Evolutionary conservation across 441 rosid genomes (phyloP), one percentile per base, ranked within the genome.

Genomic region (Melastoma candidum): DNA sequence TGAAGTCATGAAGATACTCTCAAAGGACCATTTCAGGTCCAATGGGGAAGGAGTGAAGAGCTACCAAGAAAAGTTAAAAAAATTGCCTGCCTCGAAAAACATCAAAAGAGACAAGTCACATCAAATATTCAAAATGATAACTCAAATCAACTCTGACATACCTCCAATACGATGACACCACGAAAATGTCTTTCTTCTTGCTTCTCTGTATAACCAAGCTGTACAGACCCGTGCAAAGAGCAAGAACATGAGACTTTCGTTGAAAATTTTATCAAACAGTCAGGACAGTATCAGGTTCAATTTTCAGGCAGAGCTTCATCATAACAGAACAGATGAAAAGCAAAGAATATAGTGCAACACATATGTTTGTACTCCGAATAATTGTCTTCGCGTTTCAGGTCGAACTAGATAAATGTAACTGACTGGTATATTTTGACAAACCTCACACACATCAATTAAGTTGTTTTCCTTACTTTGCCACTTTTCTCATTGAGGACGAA

Each of bases 171-270:
- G 58, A 94, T 73, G 59, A 87, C 93, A 64, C 99, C 97, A 5
- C 94, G 92, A 63, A 94, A 94, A 65, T 78, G 83, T 64, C 83
- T 77, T 67, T 94, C 99, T 76, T 94, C 97, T 79, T 82, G 87
- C 74, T 85, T 94, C 74, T 83, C 87, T 53, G 97, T 87, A 69
- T 90, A 90, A 58, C 99, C 97, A 59, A 95, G 90, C 99, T 95
- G 79, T 71, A 74, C 8, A 57, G 44, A 43, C 22, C 22, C 51
- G 14, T 60, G 3, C 36, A 36, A 46, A 29, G 47, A 29, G 48
- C 14, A 45, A 36, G 41, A 36, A 9, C 41, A 36, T 36, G 41
- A 36, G 7, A 36, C 41, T 36, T 36, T 36, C 41, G 7, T 29
- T 36, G 41, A 36, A 36, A 36, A 36, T 9, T 1, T 36, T 4